Conservation (phyloP, 352 stramenopile genomes). For the Pythium sp. region DNA sequence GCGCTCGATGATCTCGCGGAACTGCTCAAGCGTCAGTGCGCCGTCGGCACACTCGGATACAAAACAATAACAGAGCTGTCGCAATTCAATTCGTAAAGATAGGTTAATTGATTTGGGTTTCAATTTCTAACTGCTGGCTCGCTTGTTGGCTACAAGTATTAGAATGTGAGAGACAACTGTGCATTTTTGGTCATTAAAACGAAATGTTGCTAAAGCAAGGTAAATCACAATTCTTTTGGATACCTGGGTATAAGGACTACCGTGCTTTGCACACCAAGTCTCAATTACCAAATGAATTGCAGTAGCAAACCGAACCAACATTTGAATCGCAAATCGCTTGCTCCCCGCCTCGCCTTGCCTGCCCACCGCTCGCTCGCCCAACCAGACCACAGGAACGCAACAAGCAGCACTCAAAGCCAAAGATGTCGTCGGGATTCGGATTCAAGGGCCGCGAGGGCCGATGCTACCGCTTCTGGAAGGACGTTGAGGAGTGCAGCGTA, state of each 20-base stretch:
- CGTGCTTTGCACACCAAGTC: too few species aligned
- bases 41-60: constrained; percentile 27
- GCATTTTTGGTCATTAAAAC: too few species aligned
- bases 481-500: constrained; percentile 94
- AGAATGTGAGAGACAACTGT: too few species aligned
- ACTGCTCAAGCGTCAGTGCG: constrained; percentile 53
- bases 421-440: constrained; percentile 94
- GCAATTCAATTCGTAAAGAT: too few species aligned
- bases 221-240: too few species aligned
- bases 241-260: too few species aligned
- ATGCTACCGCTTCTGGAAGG: constrained; percentile 94
- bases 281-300: neutral
- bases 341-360: neutral
- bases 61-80: too few species aligned
- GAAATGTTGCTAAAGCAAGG: too few species aligned
- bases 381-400: constrained; percentile 12
- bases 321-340: constrained; percentile 15
- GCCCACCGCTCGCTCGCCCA: constrained; percentile 3
- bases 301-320: constrained; percentile 2
- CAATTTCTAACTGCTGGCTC: too few species aligned
- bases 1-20: constrained; percentile 64
- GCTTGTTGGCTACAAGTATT: too few species aligned
- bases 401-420: neutral
- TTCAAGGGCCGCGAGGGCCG: constrained; percentile 90
- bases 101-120: too few species aligned